Evolutionary conservation across 768 basidiomycete genomes (phyloP).

Genomic region (Amanita fuliginea): DNA sequence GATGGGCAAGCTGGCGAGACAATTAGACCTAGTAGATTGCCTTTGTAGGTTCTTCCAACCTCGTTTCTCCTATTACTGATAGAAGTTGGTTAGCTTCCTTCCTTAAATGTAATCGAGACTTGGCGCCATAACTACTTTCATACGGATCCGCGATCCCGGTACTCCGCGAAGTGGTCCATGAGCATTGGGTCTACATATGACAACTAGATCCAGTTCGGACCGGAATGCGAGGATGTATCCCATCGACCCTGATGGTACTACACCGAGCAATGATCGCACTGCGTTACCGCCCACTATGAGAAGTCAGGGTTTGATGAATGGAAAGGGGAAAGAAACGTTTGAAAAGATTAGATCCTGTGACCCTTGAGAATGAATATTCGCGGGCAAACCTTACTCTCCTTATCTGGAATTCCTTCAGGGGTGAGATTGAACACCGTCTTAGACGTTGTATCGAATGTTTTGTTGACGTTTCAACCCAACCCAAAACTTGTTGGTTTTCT

Average conservation of each 20-base stretch:
- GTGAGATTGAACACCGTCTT: too few relatives aligned
- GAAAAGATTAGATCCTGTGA: too few relatives aligned
- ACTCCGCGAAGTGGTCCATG: background rate
- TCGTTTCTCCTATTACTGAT: background rate
- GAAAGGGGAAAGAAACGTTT: too few relatives aligned
- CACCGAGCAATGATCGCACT: too few relatives aligned
- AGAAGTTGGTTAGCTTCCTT: background rate
- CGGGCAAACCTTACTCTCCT: too few relatives aligned
- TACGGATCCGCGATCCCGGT: background rate
- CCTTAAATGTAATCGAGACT: background rate
- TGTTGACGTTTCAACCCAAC: too few relatives aligned
- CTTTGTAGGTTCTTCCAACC: background rate
- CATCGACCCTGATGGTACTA: background rate
- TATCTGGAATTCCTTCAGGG: too few relatives aligned
- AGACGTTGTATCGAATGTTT: too few relatives aligned
- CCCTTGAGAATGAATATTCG: too few relatives aligned
- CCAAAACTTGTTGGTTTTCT: too few relatives aligned
- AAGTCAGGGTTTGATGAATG: too few relatives aligned
- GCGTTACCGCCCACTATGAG: too few relatives aligned
- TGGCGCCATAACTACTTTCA: background rate
- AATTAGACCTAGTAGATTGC: background rate
- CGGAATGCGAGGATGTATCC: background rate
- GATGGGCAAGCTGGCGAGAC: conserved; percentile 14
- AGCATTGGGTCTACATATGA: background rate
- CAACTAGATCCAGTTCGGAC: background rate